These are phyloP conservation scores for Ogataea salicorniae DNA, from an alignment of 805 yeast genomes.

Conservation along the genomic window DNA sequence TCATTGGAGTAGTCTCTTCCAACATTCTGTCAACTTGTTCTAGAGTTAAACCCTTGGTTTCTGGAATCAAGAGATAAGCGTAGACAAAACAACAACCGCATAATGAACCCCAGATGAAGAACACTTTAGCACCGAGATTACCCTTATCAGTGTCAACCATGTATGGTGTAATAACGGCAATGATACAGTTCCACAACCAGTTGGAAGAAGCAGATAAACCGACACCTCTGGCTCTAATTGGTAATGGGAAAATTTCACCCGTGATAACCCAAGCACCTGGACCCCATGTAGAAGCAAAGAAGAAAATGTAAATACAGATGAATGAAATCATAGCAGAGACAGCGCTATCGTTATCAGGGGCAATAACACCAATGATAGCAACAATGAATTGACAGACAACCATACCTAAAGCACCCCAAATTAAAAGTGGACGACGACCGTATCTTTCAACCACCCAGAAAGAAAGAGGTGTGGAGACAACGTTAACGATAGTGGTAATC, in stretches of 20 bases:
- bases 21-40: conserved; percentile 37
- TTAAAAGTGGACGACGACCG: conserved; percentile 51
- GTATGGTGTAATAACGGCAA: conserved; percentile 74
- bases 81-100: neutral
- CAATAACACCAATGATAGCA: conserved; percentile 36
- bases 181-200: conserved; percentile 73
- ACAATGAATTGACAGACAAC: conserved; percentile 52
- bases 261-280: conserved; percentile 68
- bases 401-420: conserved; percentile 49
- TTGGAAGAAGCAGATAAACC: conserved; percentile 69
- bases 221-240: conserved; percentile 69
- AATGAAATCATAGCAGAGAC: conserved; percentile 24
- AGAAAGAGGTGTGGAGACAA: conserved; percentile 49
- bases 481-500: conserved; percentile 50
- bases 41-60: conserved; percentile 41
- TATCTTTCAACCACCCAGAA: conserved; percentile 47
- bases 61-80: conserved; percentile 40
- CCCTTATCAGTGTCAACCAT: conserved; percentile 57
- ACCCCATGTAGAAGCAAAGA: conserved; percentile 64
- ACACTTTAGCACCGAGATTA: conserved; percentile 39
- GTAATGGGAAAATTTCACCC: conserved; percentile 63
- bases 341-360: conserved; percentile 24
- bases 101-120: conserved; percentile 32
- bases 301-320: conserved; percentile 31
- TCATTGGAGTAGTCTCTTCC: conserved; percentile 20